Conservation (phyloP, 1,139 yeast species). For the Hyphopichia fennica region DNA sequence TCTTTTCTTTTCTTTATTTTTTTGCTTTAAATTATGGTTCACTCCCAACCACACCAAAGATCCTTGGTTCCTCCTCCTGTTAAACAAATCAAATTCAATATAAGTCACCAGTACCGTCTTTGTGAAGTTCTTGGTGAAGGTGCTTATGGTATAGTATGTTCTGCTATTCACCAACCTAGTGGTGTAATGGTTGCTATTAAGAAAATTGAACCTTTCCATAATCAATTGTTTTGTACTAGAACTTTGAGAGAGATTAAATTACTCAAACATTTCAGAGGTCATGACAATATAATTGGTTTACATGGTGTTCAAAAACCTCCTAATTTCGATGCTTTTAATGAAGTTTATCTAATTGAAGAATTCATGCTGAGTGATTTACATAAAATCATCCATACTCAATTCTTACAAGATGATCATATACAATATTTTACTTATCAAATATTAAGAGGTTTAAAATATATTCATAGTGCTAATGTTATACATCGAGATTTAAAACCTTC, state of each 20-base stretch:
- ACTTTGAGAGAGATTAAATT: conserved; percentile 44
- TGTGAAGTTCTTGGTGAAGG: conserved; percentile 46
- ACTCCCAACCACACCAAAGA: background rate
- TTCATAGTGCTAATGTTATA: conserved; percentile 56
- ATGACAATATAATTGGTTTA: conserved; percentile 42
- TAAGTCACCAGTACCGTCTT: conserved; percentile 38
- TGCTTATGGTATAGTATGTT: conserved; percentile 46
- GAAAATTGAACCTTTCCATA: conserved; percentile 41
- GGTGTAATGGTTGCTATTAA: conserved; percentile 44
- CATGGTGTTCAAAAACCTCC: conserved; percentile 40
- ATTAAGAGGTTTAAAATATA: conserved; percentile 59
- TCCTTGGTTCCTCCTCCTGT: background rate
- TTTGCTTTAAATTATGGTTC: background rate
- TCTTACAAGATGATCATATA: conserved; percentile 61
- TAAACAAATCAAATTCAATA: conserved; percentile 27
- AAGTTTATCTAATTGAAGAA: conserved; percentile 70
- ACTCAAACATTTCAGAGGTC: conserved; percentile 33
- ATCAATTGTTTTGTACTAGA: conserved; percentile 36
- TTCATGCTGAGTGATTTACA: conserved; percentile 71
- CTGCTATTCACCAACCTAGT: conserved; percentile 40
- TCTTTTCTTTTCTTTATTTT: background rate
- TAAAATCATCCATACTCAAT: conserved; percentile 53
- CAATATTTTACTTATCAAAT: conserved; percentile 70
- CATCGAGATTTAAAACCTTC: conserved; percentile 44
- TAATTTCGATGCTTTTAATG: conserved; percentile 47